Conservation (phyloP, 306 rosid species). For the Cicer judaicum region DNA sequence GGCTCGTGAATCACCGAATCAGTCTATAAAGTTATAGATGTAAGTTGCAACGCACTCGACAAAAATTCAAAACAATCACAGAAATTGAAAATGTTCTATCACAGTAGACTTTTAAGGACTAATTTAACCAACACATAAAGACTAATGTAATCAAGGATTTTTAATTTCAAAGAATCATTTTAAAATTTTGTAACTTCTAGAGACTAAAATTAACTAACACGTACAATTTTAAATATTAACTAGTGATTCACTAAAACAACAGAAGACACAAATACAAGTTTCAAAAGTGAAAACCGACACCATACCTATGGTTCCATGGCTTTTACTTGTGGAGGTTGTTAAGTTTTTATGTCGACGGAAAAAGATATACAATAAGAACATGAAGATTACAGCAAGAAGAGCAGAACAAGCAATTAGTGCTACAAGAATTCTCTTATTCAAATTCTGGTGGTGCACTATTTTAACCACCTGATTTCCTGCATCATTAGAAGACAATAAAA, state of each 20-base stretch:
- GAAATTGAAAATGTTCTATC: not conserved
- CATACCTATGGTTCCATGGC: slow-evolving; percentile 61
- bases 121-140: not conserved
- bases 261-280: slow-evolving; percentile 2
- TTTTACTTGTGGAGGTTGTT: slow-evolving; percentile 47
- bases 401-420: slow-evolving; percentile 72
- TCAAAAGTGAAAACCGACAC: slow-evolving; percentile 33
- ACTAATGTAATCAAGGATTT: not conserved
- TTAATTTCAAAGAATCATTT: not conserved
- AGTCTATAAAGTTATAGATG: not conserved
- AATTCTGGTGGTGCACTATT: slow-evolving; percentile 67
- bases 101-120: not conserved
- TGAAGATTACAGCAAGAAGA: slow-evolving; percentile 68
- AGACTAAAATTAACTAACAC: not conserved
- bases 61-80: not conserved
- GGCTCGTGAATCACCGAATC: not conserved
- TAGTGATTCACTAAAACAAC: not conserved
- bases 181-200: not conserved
- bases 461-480: slow-evolving; percentile 61
- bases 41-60: not conserved
- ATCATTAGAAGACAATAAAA: slow-evolving; percentile 33
- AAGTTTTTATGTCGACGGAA: slow-evolving; percentile 51
- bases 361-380: slow-evolving; percentile 62
- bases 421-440: slow-evolving; percentile 71
- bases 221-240: not conserved